phyloP scores from a whole-genome alignment of 192 early-diverging fungal genomes.

The Gonapodya sp. region DNA sequence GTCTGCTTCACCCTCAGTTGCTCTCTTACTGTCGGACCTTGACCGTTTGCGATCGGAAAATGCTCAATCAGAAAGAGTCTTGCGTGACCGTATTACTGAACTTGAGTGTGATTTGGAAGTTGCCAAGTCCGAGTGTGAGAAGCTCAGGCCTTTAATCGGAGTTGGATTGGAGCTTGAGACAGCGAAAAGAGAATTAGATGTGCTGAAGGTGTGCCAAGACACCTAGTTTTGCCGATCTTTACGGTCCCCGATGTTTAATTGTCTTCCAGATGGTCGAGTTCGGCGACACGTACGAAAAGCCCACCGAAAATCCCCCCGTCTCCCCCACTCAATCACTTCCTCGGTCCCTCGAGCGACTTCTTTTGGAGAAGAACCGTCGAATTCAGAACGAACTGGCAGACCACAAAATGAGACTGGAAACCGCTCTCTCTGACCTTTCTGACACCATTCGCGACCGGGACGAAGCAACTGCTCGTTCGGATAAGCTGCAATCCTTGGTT shows the following conservation, averaged over 20 bases:
- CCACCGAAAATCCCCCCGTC: conserved; percentile 29
- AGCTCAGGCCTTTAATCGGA: conserved; percentile 12
- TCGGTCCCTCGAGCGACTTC: conserved; percentile 56
- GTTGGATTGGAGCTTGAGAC: conserved; percentile 14
- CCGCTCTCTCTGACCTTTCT: conserved; percentile 20
- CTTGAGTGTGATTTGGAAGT: conserved; percentile 18
- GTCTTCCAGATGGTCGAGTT: conserved; percentile 45
- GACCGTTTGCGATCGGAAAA: conserved; percentile 68
- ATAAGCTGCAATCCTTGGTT: conserved; percentile 45
- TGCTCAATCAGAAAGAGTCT: conserved; percentile 38
- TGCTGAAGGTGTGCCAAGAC: conserved; percentile 62
- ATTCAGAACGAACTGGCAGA: conserved; percentile 44
- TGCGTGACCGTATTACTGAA: conserved; percentile 26
- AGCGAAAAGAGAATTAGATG: conserved; percentile 74
- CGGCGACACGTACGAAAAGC: conserved; percentile 38
- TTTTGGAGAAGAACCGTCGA: conserved; percentile 75
- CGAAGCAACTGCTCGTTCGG: conserved; percentile 16
- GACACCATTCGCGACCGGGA: conserved; percentile 26
- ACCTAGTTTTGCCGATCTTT: too few relatives aligned
- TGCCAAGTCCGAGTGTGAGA: conserved; percentile 15
- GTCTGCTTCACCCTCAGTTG: background rate
- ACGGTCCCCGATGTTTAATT: conserved; percentile 9
- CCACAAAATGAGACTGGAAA: conserved; percentile 21
- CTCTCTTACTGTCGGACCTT: conserved; percentile 64
- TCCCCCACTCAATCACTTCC: conserved; percentile 18